phyloP scores from a whole-genome alignment of 441 rosid genomes.

The Flueggea neowawraea region DNA sequence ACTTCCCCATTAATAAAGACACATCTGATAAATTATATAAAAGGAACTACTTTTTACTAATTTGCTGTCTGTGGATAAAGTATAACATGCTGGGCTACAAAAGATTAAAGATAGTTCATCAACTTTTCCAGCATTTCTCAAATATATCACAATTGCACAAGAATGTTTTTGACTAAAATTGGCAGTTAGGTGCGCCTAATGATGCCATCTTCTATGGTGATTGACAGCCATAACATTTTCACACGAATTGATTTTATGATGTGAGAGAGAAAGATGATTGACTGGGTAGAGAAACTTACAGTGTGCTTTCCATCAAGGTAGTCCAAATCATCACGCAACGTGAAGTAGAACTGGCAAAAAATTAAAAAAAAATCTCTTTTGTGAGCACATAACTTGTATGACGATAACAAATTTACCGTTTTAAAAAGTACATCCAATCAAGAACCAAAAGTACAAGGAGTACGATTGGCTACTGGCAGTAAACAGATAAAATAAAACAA shows the following conservation, averaged over 20 bases:
- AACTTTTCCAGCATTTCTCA: too few species aligned
- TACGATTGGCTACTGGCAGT: neutral
- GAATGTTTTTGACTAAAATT: too few species aligned
- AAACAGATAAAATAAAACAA: slow-evolving; percentile 1
- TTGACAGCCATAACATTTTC: neutral
- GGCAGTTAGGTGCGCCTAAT: too few species aligned
- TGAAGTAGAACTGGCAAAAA: slow-evolving; percentile 70
- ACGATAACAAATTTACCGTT: neutral
- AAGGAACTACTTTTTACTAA: neutral
- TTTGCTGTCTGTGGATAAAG: neutral
- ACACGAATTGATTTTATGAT: neutral
- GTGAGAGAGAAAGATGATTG: neutral
- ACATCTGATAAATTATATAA: neutral
- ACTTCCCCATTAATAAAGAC: too few species aligned
- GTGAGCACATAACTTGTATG: slow-evolving; percentile 10
- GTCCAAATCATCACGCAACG: slow-evolving; percentile 86
- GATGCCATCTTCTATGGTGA: too few species aligned
- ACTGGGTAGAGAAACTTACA: slow-evolving; percentile 39
- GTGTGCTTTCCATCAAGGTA: slow-evolving; percentile 98
- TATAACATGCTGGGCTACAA: neutral
- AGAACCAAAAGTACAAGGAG: neutral
- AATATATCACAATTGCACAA: too few species aligned
- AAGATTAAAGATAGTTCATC: too few species aligned
- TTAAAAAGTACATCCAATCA: neutral
- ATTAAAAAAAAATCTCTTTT: slow-evolving; percentile 8